Evolutionary conservation across 768 basidiomycete species (phyloP).

Genomic region (Dioszegia aurantiaca): DNA sequence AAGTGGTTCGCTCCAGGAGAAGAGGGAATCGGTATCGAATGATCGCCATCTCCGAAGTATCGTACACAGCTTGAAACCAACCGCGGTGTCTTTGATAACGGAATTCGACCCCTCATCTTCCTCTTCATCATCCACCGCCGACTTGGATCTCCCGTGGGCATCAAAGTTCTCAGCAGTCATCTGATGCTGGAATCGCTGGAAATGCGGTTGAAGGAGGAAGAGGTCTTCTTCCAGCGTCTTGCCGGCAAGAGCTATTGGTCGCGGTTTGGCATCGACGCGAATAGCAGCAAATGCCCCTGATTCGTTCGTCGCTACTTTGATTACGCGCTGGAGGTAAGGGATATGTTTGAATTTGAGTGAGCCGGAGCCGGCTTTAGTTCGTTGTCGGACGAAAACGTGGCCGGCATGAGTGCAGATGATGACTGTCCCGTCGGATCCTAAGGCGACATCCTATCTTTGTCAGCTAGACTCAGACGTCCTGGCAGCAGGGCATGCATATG

Average conservation of each 20-base stretch:
- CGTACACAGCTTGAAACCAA: constrained; percentile 42
- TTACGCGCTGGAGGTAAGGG: constrained; percentile 77
- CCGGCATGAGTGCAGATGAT: constrained; percentile 93
- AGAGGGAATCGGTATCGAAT: constrained; percentile 37
- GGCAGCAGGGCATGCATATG: no score
- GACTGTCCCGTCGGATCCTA: constrained; percentile 80
- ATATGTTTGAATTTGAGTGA: constrained; percentile 71
- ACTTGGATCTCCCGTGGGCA: constrained; percentile 12
- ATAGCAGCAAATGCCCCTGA: constrained; percentile 86
- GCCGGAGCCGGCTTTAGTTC: constrained; percentile 55
- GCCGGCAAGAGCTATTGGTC: constrained; percentile 60
- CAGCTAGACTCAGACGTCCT: constrained; percentile 6
- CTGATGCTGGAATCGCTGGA: constrained; percentile 35
- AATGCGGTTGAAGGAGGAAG: constrained; percentile 66
- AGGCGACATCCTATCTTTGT: constrained; percentile 70
- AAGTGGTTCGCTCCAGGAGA: constrained; percentile 44
- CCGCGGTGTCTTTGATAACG: constrained; percentile 43
- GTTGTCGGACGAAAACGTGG: constrained; percentile 80
- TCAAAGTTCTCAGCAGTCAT: constrained; percentile 42
- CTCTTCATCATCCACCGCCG: constrained; percentile 49
- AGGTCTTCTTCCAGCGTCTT: constrained; percentile 66
- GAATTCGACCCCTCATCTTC: constrained; percentile 55
- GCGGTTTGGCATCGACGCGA: constrained; percentile 66
- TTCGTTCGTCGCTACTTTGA: constrained; percentile 76
- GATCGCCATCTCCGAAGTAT: constrained; percentile 43